phyloP scores from a whole-genome alignment of 345 rosid genomes.

The Hypericum perforatum region DNA sequence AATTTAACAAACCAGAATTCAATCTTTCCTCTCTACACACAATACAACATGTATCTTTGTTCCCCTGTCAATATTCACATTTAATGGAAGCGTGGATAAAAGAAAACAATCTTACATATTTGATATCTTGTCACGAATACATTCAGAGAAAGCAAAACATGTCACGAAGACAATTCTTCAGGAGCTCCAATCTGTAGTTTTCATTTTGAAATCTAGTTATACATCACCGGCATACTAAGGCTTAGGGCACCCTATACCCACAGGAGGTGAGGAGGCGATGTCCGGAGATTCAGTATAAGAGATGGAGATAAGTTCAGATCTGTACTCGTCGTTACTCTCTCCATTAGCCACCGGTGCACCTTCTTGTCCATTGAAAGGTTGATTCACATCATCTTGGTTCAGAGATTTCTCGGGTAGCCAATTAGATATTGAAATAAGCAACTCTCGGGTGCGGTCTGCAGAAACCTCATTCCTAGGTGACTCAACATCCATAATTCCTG shows the following conservation, averaged over 20 bases:
- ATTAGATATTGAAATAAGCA: constrained; percentile 23
- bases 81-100: no score
- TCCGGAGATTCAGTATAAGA: constrained; percentile 13
- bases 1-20: no score
- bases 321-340: constrained; percentile 20
- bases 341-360: neutral
- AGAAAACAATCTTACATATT: no score
- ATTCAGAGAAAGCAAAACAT: no score
- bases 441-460: constrained; percentile 20
- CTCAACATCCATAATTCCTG: constrained; percentile 11
- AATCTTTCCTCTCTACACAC: no score
- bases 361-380: constrained; percentile 1
- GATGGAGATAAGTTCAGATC: constrained; percentile 29
- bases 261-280: neutral
- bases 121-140: no score
- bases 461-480: constrained; percentile 8
- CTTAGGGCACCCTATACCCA: neutral
- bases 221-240: no score
- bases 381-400: constrained; percentile 8
- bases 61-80: no score
- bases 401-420: constrained; percentile 15
- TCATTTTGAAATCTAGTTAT: no score
- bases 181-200: no score
- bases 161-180: no score
- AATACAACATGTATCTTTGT: no score